A percentile compares a stretch with the other conserved stretches of the same genome.
These are phyloP conservation scores for Coemansia sp. DNA, from an alignment of 192 early-diverging fungal genomes.

Conservation along the genomic window DNA sequence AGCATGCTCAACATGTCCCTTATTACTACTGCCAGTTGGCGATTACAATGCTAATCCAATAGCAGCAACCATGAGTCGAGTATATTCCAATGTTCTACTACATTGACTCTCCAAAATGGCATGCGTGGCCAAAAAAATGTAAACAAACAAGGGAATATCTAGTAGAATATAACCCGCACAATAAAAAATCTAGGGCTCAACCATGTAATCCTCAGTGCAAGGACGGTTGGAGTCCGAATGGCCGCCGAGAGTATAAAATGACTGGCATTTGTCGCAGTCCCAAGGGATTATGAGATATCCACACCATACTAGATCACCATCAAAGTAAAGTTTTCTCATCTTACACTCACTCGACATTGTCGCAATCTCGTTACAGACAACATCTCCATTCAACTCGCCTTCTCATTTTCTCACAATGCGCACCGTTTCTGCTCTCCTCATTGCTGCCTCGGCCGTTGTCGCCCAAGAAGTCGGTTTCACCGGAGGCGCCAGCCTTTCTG, in stretches of 20 bases:
- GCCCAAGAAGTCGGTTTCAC: constrained; percentile 43
- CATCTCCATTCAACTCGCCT: neutral
- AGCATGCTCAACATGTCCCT: neutral
- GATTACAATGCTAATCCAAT: neutral
- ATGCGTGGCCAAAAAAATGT: neutral
- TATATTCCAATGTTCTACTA: neutral
- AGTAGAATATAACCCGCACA: neutral
- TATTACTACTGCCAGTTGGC: neutral
- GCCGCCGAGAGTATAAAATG: neutral
- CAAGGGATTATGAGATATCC: neutral
- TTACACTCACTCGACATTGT: neutral
- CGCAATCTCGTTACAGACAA: neutral
- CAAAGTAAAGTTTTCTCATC: neutral
- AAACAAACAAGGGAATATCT: neutral
- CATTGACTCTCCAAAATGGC: neutral
- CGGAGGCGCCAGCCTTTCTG: constrained; percentile 32
- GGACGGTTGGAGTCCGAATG: neutral
- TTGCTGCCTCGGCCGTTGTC: constrained; percentile 23
- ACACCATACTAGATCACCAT: neutral
- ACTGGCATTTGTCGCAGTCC: neutral
- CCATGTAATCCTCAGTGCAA: neutral
- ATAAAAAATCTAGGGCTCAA: no score
- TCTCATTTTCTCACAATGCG: constrained; percentile 26
- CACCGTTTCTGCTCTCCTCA: constrained; percentile 34
- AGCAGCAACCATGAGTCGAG: neutral